Base-by-base conservation (phyloP, 768 basidiomycete species). In the Cystofilobasidium capitatum region DNA sequence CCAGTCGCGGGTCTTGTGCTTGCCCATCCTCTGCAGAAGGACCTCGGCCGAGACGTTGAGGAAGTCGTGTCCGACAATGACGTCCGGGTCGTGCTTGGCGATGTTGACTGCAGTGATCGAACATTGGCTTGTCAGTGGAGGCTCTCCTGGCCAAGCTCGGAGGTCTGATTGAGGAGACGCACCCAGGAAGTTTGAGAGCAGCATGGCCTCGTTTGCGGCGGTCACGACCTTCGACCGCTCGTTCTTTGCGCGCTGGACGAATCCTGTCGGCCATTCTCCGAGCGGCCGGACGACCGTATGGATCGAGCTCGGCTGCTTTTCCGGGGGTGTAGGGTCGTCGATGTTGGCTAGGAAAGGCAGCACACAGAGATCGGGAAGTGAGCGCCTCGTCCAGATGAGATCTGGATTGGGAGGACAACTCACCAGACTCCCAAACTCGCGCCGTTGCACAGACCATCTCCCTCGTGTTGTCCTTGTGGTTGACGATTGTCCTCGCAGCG, bases 1-100 rank as follows among this genome's bases (percentile, higher is more conserved):
- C 89, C 91, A 98, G 75, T 96, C 88, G 61, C 94, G 90, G 10
- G 84, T 85, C 74, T 93, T 91, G 55, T 91, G 82, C 65, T 94
- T 89, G 69, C 85, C 84, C 87, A 98, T 88, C 0, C 96, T 86
- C 73, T 88, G 86, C 16, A 99, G 82, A 24, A 99, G 80, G 17
- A 96, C 88, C 72, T 98, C 96, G 29, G 96, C 82, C 0, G 87
- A 87, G 31, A 88, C 88, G 6, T 89, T 91, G 6, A 91, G 79
- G 76, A 99, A 96, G 62, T 97, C 92, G 72, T 98, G 91, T 0
- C 96, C 93, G 40, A 99, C 83, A 62, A 98, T 84, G 26, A 97
- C 84, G 73, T 99, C 96, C 0, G 96, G 93, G 73, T 99, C 96
- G 24, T 88, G 82, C 74, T 87, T 88, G 74, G 88, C 83, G 51